A percentile compares a stretch with the other conserved stretches of the same genome.
Evolutionary conservation across 1,284 basidiomycete genomes (phyloP).

Genomic region (Cryptococcus jaspeensis): DNA sequence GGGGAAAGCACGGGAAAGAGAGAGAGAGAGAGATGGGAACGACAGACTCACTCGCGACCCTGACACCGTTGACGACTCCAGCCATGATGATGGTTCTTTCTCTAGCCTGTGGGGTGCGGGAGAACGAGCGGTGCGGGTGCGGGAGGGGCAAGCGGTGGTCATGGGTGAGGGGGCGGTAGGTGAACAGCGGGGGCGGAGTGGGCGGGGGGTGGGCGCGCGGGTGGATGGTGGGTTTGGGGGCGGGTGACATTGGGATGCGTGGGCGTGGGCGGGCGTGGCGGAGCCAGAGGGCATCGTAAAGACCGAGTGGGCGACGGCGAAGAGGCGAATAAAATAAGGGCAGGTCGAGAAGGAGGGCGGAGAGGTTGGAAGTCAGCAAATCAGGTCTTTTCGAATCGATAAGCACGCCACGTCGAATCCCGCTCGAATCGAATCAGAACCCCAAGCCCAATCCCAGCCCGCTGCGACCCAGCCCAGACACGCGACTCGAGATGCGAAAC

Average conservation of each 20-base stretch:
- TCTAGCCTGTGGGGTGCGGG: slow-evolving; percentile 2
- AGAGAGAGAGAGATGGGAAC: slow-evolving; percentile 14
- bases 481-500: too few species aligned
- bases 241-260: background rate
- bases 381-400: too few species aligned
- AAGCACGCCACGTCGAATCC: too few species aligned
- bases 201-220: background rate
- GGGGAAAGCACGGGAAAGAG: background rate
- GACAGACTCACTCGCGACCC: slow-evolving; percentile 72
- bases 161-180: background rate
- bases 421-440: too few species aligned
- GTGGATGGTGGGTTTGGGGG: background rate
- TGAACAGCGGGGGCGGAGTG: background rate
- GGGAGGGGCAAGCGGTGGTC: background rate
- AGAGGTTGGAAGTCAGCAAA: too few species aligned
- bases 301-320: too few species aligned
- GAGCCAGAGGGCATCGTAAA: too few species aligned
- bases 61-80: slow-evolving; percentile 74
- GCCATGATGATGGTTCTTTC: slow-evolving; percentile 15
- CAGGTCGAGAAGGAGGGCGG: too few species aligned
- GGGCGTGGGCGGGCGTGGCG: background rate
- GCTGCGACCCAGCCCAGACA: too few species aligned
- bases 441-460: too few species aligned
- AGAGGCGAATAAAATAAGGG: too few species aligned
- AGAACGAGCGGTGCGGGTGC: background rate